Conservation (phyloP, 768 basidiomycete genomes). For the Suillus placidus region DNA sequence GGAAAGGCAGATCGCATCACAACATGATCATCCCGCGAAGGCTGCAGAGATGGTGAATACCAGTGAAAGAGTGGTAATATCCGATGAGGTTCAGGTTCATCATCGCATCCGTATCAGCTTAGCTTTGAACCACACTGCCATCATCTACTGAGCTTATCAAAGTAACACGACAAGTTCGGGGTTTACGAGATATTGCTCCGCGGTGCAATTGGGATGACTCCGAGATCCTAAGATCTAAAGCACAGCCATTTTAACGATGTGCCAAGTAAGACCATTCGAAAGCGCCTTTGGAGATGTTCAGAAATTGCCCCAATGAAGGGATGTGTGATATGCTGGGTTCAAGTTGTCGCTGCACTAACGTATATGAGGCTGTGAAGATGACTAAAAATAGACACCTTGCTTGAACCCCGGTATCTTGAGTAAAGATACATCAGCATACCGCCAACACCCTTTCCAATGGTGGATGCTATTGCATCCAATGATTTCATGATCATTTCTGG, state of each 20-base stretch:
- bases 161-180: constrained; percentile 5
- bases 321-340: too few relatives aligned
- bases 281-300: background rate
- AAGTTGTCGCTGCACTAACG: too few relatives aligned
- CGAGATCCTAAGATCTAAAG: background rate
- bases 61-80: background rate
- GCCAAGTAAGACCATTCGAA: background rate
- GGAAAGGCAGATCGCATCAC: constrained; percentile 1
- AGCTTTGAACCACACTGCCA: constrained; percentile 1
- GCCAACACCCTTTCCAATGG: constrained; percentile 2
- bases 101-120: constrained; percentile 2
- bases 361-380: background rate
- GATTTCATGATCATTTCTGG: constrained; percentile 7
- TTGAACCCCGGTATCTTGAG: background rate
- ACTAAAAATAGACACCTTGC: constrained; percentile 1
- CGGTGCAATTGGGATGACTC: background rate
- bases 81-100: background rate
- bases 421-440: background rate
- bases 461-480: background rate
- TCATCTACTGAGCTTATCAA: constrained; percentile 2
- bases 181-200: background rate
- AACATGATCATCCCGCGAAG: background rate
- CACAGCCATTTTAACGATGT: background rate
- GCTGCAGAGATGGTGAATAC: background rate
- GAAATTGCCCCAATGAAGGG: background rate